Percentiles rank a stretch among this genome's conserved stretches.
These are phyloP conservation scores for Xylaria sp. DNA, from an alignment of 2,329 filamentous ascomycete species.

Conservation along the genomic window DNA sequence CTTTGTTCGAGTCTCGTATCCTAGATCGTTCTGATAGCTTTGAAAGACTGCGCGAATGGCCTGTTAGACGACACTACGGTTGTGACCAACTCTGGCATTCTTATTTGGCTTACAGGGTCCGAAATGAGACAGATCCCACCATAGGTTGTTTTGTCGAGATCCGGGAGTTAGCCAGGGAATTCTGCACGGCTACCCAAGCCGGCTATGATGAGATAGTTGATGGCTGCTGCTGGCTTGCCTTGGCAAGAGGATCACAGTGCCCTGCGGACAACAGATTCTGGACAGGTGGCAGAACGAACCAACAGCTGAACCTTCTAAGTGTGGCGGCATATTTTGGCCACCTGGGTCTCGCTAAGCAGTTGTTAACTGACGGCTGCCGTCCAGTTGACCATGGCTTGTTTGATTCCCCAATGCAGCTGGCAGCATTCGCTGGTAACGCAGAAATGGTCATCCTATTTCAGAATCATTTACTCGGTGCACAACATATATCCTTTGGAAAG, in stretches of 20 bases:
- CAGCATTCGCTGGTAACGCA: not conserved
- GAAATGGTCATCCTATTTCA: not conserved
- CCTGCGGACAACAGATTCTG: not conserved
- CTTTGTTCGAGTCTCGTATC: slow-evolving; percentile 1
- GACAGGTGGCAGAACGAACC: not conserved
- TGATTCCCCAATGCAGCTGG: not conserved
- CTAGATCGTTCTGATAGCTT: not conserved
- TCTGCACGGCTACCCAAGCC: not conserved
- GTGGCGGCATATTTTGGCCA: not conserved
- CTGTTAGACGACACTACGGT: not conserved
- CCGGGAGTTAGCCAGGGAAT: not conserved
- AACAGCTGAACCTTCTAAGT: not conserved
- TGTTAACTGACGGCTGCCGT: not conserved
- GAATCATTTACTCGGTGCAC: not conserved
- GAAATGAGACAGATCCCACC: not conserved
- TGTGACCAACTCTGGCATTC: not conserved
- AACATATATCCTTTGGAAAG: not conserved
- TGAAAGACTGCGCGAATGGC: not conserved
- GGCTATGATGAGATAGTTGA: not conserved
- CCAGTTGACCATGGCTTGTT: not conserved
- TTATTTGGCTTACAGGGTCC: not conserved
- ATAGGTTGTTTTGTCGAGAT: not conserved
- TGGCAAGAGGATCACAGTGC: not conserved
- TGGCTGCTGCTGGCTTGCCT: not conserved
- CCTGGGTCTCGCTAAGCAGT: not conserved